Evolutionary conservation across 2,329 filamentous ascomycete genomes (phyloP).

Genomic region (Cytospora piceicola): DNA sequence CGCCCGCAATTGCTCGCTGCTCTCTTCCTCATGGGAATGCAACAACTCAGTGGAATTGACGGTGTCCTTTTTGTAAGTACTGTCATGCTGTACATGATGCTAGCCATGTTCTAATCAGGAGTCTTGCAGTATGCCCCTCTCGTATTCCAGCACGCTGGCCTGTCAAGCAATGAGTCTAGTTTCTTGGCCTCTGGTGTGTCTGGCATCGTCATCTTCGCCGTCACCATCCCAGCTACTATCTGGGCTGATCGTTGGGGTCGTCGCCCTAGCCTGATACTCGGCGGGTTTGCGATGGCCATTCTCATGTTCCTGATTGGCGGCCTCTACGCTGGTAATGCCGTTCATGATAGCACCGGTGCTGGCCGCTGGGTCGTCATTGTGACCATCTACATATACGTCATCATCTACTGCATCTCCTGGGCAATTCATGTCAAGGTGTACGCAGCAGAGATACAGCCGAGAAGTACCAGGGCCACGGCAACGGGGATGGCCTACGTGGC

Average conservation of each 20-base stretch:
- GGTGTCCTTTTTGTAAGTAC: constrained; percentile 51
- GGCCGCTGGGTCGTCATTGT: constrained; percentile 57
- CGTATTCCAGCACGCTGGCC: constrained; percentile 62
- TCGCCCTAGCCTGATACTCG: constrained; percentile 55
- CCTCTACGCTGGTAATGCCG: constrained; percentile 51
- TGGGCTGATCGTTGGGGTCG: constrained; percentile 62
- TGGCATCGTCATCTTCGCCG: constrained; percentile 58
- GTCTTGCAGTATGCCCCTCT: constrained; percentile 58
- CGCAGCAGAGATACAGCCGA: constrained; percentile 61
- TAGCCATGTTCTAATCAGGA: no score
- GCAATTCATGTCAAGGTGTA: constrained; percentile 53
- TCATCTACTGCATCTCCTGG: constrained; percentile 53
- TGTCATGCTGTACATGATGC: no score
- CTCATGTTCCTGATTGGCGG: constrained; percentile 58
- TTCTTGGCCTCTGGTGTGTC: constrained; percentile 65
- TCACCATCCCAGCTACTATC: constrained; percentile 57
- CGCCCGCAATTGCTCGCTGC: constrained; percentile 54
- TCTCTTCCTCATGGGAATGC: constrained; percentile 61
- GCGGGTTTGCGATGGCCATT: constrained; percentile 53
- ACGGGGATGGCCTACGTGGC: constrained; percentile 52
- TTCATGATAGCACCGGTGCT: constrained; percentile 42
- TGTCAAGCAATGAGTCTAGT: constrained; percentile 54
- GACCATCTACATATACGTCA: constrained; percentile 53
- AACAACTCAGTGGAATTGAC: constrained; percentile 65
- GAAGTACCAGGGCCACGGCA: constrained; percentile 57